Evolutionary conservation across 768 basidiomycete species (phyloP).

Genomic region (Tylopilus sp.): DNA sequence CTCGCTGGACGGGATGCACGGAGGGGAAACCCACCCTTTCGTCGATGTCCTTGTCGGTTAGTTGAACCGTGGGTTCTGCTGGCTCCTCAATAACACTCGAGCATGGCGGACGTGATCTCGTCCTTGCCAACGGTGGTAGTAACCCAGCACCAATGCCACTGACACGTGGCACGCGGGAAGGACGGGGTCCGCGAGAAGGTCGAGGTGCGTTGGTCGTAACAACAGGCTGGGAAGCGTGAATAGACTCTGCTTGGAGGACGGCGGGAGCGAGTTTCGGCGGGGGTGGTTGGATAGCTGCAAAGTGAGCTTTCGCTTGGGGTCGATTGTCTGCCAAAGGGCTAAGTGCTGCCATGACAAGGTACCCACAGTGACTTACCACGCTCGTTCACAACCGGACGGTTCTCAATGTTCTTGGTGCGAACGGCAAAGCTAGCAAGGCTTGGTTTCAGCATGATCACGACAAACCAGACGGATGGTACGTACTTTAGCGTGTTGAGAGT

Average conservation of each 20-base stretch:
- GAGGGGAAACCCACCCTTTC: conserved; percentile 46
- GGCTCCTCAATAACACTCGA: conserved; percentile 11
- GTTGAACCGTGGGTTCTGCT: conserved; percentile 17
- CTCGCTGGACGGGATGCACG: background rate
- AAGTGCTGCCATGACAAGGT: background rate
- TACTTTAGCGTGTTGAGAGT: conserved; percentile 91
- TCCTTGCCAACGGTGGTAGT: conserved; percentile 20
- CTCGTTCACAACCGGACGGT: conserved; percentile 75
- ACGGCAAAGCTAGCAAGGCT: conserved; percentile 63
- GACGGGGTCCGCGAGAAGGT: conserved; percentile 27
- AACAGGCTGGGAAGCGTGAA: conserved; percentile 14
- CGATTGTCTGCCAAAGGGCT: conserved; percentile 46
- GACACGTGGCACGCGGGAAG: conserved; percentile 31
- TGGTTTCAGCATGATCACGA: background rate
- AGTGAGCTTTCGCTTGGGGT: conserved; percentile 56
- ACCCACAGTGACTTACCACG: conserved; percentile 47
- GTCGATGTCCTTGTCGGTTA: conserved; percentile 73
- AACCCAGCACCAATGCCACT: conserved; percentile 28
- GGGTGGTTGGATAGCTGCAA: conserved; percentile 55
- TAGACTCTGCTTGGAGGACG: conserved; percentile 41
- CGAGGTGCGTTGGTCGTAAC: conserved; percentile 12
- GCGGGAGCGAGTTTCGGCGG: conserved; percentile 45
- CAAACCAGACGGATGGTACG: conserved; percentile 15
- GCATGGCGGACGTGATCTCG: conserved; percentile 18
- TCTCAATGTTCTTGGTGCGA: conserved; percentile 83